Conservation (phyloP, 768 basidiomycete genomes). For the Leccinum aurantiacum region DNA sequence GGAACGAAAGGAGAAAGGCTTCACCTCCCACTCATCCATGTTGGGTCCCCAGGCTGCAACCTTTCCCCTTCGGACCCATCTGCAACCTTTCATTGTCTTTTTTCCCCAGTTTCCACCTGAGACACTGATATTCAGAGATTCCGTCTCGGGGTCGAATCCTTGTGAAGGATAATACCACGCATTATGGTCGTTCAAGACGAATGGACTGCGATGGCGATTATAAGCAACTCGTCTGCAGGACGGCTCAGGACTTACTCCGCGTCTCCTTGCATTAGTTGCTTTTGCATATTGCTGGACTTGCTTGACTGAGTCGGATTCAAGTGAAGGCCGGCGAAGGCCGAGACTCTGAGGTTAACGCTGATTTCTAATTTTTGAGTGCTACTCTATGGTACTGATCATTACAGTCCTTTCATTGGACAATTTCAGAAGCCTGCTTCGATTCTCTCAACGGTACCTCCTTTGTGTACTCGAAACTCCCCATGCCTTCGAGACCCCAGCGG, state of each 20-base stretch:
- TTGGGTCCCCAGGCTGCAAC: slow-evolving; percentile 81
- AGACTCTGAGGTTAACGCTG: background rate
- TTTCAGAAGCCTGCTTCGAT: background rate
- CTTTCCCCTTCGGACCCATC: slow-evolving; percentile 83
- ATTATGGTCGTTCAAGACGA: slow-evolving; percentile 69
- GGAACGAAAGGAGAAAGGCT: slow-evolving; percentile 4
- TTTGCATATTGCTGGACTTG: slow-evolving; percentile 23
- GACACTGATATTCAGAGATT: slow-evolving; percentile 48
- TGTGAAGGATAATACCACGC: slow-evolving; percentile 86
- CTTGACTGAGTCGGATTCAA: background rate
- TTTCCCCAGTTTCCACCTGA: slow-evolving; percentile 81
- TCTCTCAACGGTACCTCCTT: slow-evolving; percentile 38
- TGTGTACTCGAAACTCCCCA: slow-evolving; percentile 83
- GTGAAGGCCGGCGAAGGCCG: slow-evolving; percentile 25
- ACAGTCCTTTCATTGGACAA: background rate
- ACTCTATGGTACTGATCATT: background rate
- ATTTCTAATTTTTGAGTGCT: background rate
- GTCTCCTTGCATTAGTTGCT: slow-evolving; percentile 30
- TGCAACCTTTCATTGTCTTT: slow-evolving; percentile 69
- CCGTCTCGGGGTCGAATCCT: slow-evolving; percentile 65
- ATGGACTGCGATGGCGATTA: slow-evolving; percentile 26
- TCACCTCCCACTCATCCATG: slow-evolving; percentile 84
- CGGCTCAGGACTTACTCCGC: slow-evolving; percentile 24
- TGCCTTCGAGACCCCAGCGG: slow-evolving; percentile 90
- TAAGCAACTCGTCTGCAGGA: slow-evolving; percentile 9